Evolutionary conservation across 2,329 filamentous ascomycete genomes (phyloP), one percentile per base, ranked within the genome.

Genomic region (Aspergillus spinulosporus): DNA sequence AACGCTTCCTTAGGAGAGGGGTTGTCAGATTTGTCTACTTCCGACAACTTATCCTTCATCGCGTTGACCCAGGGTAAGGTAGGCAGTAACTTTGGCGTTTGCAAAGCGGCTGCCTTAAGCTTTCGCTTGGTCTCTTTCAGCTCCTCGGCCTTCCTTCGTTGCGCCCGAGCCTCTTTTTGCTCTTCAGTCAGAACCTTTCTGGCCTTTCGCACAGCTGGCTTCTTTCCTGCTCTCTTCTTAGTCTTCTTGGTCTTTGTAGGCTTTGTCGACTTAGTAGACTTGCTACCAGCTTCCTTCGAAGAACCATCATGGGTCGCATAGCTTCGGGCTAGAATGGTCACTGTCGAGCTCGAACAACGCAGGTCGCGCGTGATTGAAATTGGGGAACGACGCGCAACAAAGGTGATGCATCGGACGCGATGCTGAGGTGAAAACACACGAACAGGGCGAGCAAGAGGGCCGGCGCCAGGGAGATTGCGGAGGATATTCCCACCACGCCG

Each of bases 51-150:
- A 37, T 62, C 52, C 26, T 53, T 29, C 51, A 66, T 39, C 57
- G 66, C 60, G 46, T 75, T 42, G 9, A 45, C 60, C 49, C 61
- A 69, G 4, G 61, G 51, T 7, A 56, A 66, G 1, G 52, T 42
- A 5, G 73, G 66, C 11, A 75, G 64, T 36, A 49, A 54, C 59
- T 75, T 76, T 5, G 78, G 77, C 11, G 65, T 61, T n/a, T 60
- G 43, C 34, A 75, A 61, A 5, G 68, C 68, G 37, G 63, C 64
- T 15, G 58, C 57, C 59, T 76, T 75, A 44, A 77, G 67, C 36
- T 68, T 56, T 52, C 36, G 37, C 12, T 52, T 71, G 54, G 66
- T 52, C 49, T 72, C 56, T 58, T 66, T 62, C 36, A 65, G 49
- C 48, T 72, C 57, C 60, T 68, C 60, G 43, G 64, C 66, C 52